Base-by-base conservation (phyloP, 129 eudicot genomes). In the Lonicera japonica region DNA sequence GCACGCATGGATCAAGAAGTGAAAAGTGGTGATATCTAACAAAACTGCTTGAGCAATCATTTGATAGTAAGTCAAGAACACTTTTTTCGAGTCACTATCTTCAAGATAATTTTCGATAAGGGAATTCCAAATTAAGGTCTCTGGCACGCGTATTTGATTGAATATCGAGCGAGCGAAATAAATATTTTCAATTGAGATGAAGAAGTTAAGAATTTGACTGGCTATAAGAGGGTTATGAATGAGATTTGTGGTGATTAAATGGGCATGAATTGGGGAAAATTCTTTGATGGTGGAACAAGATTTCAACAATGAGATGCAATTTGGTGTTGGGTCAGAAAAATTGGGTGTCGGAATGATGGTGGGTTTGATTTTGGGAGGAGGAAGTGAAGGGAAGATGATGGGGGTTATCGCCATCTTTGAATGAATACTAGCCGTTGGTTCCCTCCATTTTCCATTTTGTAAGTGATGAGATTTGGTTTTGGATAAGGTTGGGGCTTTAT, bases 21-120 rank as follows among this genome's bases (percentile, higher is more conserved):
- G 63, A 58, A 58, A 58, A 14, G 63, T 34, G 9, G 63, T 58
- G 63, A 58, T 25, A 25, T 34, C 63, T 58, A 58, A 58, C 63
- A 34, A 21, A 18, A 58, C 45, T 29, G 39, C 43, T 16, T 29
- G 63, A 58, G 22, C 5, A 5, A 58, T 45, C 63, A 58, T 58
- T 3, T 58, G 21, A 58, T 17, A 34, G 63, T 58, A 58, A 14
- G 46, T 58, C 45, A 9, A 58, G 23, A 58, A 58, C 63, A 58
- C 24, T 25, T 58, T 11, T 58, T 23, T 56, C 24, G 11, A 29
- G 15, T 41, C 0, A 15, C 43, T 20, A 34, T 21, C 21, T 25
- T 29, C 5, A 34, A 58, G 63, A 14, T 58, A 45, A 21, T 25
- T 58, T 58, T 58, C 39, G 45, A 58, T 15, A 25, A 58, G 63